Base-by-base conservation (phyloP, 805 yeast genomes). In the Zygotorulaspora chibaensis region DNA sequence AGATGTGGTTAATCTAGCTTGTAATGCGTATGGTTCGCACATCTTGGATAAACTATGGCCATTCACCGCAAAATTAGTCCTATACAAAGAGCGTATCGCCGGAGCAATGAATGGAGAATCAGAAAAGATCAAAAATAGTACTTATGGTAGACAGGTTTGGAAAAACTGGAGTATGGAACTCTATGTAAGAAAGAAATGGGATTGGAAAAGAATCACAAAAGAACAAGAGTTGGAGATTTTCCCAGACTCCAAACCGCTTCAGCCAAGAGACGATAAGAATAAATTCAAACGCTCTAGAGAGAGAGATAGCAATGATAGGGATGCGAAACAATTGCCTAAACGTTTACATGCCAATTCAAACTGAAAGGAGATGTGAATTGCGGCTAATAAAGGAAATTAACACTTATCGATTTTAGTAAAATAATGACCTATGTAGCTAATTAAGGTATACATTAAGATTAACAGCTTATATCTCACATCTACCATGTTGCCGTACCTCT, bases 71-170 rank as follows among this genome's bases (percentile, higher is more conserved):
- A 80, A 82, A 46, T 72, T 90, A 60, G 87, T 87, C 47, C 79
- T 84, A 72, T 87, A 84, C 64, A 85, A 95, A 56, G 98, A 91
- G 61, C 76, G 91, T 54, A 76, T 91, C 49, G 96, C 95, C 0
- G 74, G 75, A 18, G 83, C 81, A 48, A 68, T 91, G 48, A 58
- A 70, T 23, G 74, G 70, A 13, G 76, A 81, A 35, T 76, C 82
- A 33, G 83, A 79, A 31, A 73, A 75, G 50, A 84, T 93, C 36
- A 89, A 93, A 69, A 87, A 83, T 50, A 86, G 96, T 60, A 77
- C 72, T 10, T 93, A 91, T 59, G 99, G 99, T 29, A 79, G 83
- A 61, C 75, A 81, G 56, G 98, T 93, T 1, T 93, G 97, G 98
- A 87, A 84, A 63, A 91, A 91, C 64, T 93, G 97, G 97, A 69